Evolutionary conservation across 2,329 filamentous ascomycete species (phyloP), one percentile per base, ranked within the genome.

Genomic region (Aspergillus pseudotamarii): DNA sequence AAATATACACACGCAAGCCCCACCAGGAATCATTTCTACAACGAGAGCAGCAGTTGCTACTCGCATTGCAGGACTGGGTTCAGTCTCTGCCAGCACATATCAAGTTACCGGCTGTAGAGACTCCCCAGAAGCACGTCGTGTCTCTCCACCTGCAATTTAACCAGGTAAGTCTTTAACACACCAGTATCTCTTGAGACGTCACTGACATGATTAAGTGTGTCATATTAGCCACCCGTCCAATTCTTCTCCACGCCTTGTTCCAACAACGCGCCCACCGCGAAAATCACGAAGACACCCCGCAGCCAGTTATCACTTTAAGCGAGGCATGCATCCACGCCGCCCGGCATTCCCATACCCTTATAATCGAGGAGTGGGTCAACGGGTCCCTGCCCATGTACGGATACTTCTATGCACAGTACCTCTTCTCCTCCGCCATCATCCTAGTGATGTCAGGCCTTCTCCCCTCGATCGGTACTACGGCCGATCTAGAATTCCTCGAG

Each of bases 111-210:
- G 41, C 66, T 4, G 64, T 72, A 32, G 51, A 64, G 2, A 46
- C 62, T 12, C 57, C 51, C 9, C 58, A 66, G 9, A 71, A 71
- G 43, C 70, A 73, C 45, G 69, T 75, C 9, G 61, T 67, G 28
- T 74, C 66, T 16, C 60, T 76, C 23, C 75, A 77, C 68, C 60
- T 78, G 11, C 71, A 73, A 53, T 76, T 78, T 55, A 76, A 73
- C 36, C 72, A 78, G 63, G 72, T 72, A 32, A 34, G 59, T 63
- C 16, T 19, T 19, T 50, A 19, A 3, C 46, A 28, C 26, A 26
- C 26, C 6, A 11, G 16, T 4, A 6, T 19, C 19, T 32, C 38
- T 1, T 1, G 16, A 50, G 23, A 19, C 1, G 3, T n/a, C 16
- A n/a, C 56, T 55, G n/a, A n/a, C 19, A 28, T 38, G n/a, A 34